Conservation (phyloP, 768 basidiomycete genomes). For the Auricularia auricula-judae region DNA sequence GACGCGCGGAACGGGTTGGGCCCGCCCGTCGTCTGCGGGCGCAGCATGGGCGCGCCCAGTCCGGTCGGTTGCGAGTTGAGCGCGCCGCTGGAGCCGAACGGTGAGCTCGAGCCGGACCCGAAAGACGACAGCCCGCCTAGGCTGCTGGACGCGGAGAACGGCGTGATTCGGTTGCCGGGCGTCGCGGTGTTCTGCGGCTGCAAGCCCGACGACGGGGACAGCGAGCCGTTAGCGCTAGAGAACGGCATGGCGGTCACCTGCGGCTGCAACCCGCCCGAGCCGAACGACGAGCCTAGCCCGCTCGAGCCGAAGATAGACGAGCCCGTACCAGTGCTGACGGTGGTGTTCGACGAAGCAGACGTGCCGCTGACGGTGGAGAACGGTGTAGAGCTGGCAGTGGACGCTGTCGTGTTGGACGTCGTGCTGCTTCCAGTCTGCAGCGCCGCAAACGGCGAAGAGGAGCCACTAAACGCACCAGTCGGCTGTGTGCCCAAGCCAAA, state of each 20-base stretch:
- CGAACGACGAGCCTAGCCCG: neutral
- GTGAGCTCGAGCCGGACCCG: constrained; percentile 9
- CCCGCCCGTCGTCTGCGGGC: constrained; percentile 29
- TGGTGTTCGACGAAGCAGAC: constrained; percentile 1
- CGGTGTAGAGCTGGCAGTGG: constrained; percentile 2
- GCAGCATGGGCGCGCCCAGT: constrained; percentile 37
- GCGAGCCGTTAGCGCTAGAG: neutral
- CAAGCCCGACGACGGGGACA: neutral
- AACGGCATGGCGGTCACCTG: constrained; percentile 1
- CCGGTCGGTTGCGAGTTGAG: constrained; percentile 27
- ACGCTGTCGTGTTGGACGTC: neutral
- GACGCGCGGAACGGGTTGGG: constrained; percentile 35
- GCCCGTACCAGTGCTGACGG: neutral
- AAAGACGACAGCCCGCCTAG: neutral
- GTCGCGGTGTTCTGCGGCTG: neutral
- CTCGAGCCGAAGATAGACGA: neutral
- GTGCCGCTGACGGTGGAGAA: constrained; percentile 1
- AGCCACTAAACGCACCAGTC: neutral
- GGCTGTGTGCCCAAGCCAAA: neutral
- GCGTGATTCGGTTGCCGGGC: neutral
- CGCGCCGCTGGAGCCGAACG: constrained; percentile 15
- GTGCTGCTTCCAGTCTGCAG: neutral
- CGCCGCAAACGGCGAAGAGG: neutral
- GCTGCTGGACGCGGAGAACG: neutral
- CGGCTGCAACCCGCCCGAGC: neutral